Evolutionary conservation across 129 eudicot genomes (phyloP).

Genomic region (Helianthus annuus): HanXRQr2.0-SUNRISE NC_035433.2:12610029-12610528

Average conservation of each 20-base stretch:
- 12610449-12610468: constrained; percentile 87
- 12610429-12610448: constrained; percentile 73
- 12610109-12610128: constrained; percentile 83
- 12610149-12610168: constrained; percentile 95
- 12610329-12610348: constrained; percentile 86
- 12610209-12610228: constrained; percentile 66
- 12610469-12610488: constrained; percentile 65
- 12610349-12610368: constrained; percentile 65
- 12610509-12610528: constrained; percentile 83
- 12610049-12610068: constrained; percentile 75
- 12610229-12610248: constrained; percentile 67
- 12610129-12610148: constrained; percentile 76
- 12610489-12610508: constrained; percentile 74
- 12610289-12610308: constrained; percentile 88
- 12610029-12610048: constrained; percentile 80
- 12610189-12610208: constrained; percentile 80
- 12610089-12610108: constrained; percentile 84
- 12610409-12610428: constrained; percentile 67
- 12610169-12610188: constrained; percentile 73
- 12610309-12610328: constrained; percentile 96
- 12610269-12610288: constrained; percentile 82
- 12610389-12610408: constrained; percentile 97
- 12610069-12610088: constrained; percentile 78
- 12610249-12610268: constrained; percentile 78
- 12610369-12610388: constrained; percentile 84